phyloP scores from a whole-genome alignment of 129 eudicot species.

The Pulicaria dysenterica region DNA sequence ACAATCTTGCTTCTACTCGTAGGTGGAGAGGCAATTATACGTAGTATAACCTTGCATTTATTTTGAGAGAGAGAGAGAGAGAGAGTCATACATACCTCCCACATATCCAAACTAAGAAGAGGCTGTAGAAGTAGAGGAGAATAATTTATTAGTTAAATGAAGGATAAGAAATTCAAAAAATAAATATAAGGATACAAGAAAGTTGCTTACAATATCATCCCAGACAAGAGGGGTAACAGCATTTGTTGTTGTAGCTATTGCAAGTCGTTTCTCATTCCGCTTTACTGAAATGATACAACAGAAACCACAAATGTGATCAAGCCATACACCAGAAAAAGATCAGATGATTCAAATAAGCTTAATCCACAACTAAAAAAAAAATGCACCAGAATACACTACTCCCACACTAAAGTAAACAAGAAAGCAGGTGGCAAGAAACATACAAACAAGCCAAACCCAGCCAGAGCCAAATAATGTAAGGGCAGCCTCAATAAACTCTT shows the following conservation, averaged over 20 bases:
- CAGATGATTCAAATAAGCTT: background rate
- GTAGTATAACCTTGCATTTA: background rate
- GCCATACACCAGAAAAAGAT: slow-evolving; percentile 1
- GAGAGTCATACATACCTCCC: slow-evolving; percentile 74
- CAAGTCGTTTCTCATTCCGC: slow-evolving; percentile 70
- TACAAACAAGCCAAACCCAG: slow-evolving; percentile 98
- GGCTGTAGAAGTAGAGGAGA: slow-evolving; percentile 67
- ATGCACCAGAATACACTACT: slow-evolving; percentile 10
- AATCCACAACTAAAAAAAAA: background rate
- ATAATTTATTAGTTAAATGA: slow-evolving; percentile 14
- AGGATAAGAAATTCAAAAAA: slow-evolving; percentile 9
- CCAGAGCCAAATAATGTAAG: slow-evolving; percentile 83
- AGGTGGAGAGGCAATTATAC: background rate
- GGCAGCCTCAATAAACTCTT: slow-evolving; percentile 69
- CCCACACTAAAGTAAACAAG: slow-evolving; percentile 11
- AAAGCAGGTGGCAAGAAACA: slow-evolving; percentile 36
- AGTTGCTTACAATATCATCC: slow-evolving; percentile 82
- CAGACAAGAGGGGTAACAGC: slow-evolving; percentile 83
- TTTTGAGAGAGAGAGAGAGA: slow-evolving; percentile 31
- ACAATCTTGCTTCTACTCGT: too few relatives aligned
- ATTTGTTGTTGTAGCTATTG: slow-evolving; percentile 72
- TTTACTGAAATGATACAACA: slow-evolving; percentile 54
- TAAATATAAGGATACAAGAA: background rate
- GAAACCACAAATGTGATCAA: slow-evolving; percentile 9
- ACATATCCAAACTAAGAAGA: slow-evolving; percentile 77